Evolutionary conservation across 202 grass and related monocot species (phyloP).

Genomic region (Sporobolus alterniflorus): DNA sequence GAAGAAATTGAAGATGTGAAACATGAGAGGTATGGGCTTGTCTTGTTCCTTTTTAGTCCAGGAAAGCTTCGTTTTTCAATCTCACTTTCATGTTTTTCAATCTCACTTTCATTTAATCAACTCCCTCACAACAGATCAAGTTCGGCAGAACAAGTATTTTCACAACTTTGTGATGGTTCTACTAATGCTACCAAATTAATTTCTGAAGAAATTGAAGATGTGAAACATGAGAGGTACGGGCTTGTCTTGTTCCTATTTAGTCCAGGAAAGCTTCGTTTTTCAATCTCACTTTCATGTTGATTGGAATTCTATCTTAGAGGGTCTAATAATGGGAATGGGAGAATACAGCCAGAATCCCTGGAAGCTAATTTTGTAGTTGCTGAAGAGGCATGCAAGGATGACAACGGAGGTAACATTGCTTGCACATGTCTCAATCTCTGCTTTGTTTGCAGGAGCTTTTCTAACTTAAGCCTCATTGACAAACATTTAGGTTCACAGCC

Average conservation of each 20-base stretch:
- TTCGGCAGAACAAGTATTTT: conserved; percentile 21
- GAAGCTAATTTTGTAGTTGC: conserved; percentile 23
- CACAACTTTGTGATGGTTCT: conserved; percentile 33
- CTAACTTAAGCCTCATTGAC: conserved; percentile 22
- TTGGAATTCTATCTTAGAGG: conserved; percentile 34
- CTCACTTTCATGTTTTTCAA: neutral
- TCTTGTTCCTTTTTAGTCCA: conserved; percentile 10
- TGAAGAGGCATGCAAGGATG: conserved; percentile 41
- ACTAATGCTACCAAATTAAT: conserved; percentile 28
- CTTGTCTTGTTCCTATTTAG: conserved; percentile 9
- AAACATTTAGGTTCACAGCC: conserved; percentile 50
- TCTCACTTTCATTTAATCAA: no score
- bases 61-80: neutral
- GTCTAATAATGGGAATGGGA: conserved; percentile 22
- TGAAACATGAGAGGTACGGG: conserved; percentile 47
- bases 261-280: neutral
- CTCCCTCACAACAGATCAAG: no score
- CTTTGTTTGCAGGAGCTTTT: conserved; percentile 4
- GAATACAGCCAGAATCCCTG: conserved; percentile 33
- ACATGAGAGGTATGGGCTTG: conserved; percentile 43
- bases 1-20: conserved; percentile 40
- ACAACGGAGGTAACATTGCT: conserved; percentile 35
- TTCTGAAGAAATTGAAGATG: conserved; percentile 43
- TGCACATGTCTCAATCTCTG: neutral
- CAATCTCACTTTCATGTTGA: neutral